A percentile compares a stretch with the other conserved stretches of the same genome.
phyloP scores from a whole-genome alignment of 345 rosid genomes.

The Melastoma malabathricum region DNA sequence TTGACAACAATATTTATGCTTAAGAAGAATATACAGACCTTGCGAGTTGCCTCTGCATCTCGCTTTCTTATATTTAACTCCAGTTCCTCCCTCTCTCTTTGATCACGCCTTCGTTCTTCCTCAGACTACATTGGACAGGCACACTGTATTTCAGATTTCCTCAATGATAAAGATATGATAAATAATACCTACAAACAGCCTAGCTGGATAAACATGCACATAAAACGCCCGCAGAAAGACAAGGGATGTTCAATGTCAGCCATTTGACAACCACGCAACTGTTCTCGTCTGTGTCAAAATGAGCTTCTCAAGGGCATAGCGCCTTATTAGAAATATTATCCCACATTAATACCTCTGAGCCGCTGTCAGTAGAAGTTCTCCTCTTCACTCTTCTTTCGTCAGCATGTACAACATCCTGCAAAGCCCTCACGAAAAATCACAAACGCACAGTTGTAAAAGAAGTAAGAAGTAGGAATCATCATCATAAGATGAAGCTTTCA shows the following conservation, averaged over 20 bases:
- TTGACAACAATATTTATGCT: neutral
- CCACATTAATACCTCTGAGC: slow-evolving; percentile 54
- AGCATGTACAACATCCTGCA: slow-evolving; percentile 36
- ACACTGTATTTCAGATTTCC: neutral
- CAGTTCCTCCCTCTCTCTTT: slow-evolving; percentile 76
- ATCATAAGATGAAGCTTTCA: slow-evolving; percentile 10
- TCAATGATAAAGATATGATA: neutral
- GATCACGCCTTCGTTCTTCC: slow-evolving; percentile 86
- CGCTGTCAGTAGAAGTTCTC: slow-evolving; percentile 39
- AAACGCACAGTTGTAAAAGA: slow-evolving; percentile 2
- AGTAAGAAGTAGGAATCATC: slow-evolving; percentile 13
- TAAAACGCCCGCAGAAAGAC: too few relatives aligned
- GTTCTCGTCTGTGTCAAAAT: neutral
- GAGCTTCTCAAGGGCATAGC: slow-evolving; percentile 3
- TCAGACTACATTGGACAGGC: slow-evolving; percentile 41
- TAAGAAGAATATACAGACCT: slow-evolving; percentile 26
- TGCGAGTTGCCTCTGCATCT: slow-evolving; percentile 70
- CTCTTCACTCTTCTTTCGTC: slow-evolving; percentile 42
- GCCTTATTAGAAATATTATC: slow-evolving; percentile 4
- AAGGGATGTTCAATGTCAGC: too few relatives aligned
- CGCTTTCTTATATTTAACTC: slow-evolving; percentile 76
- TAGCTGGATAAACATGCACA: too few relatives aligned
- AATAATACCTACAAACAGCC: neutral
- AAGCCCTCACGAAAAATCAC: slow-evolving; percentile 5
- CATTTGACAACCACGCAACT: neutral